Conservation (phyloP, 2,329 filamentous ascomycete genomes). For the Paracoccidioides lutzii region DNA sequence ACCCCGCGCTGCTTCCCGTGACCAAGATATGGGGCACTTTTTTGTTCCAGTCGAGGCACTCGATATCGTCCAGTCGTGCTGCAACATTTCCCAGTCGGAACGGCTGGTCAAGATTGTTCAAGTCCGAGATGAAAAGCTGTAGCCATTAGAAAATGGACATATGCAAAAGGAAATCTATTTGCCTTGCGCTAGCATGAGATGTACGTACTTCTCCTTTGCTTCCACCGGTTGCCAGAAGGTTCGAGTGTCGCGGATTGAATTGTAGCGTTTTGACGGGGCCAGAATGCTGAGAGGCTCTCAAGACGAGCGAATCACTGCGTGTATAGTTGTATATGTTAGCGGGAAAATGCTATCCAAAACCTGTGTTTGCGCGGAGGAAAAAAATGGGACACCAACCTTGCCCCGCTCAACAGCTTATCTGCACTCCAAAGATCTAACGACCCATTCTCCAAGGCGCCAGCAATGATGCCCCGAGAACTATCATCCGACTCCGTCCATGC, state of each 20-base stretch:
- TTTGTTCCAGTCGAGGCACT: slow-evolving; percentile 96
- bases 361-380: slow-evolving; percentile 2
- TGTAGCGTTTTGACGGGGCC: slow-evolving; percentile 89
- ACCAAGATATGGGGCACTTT: slow-evolving; percentile 94
- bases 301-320: slow-evolving; percentile 60
- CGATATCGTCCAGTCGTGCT: slow-evolving; percentile 85
- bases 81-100: slow-evolving; percentile 80
- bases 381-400: slow-evolving; percentile 30
- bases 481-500: slow-evolving; percentile 79
- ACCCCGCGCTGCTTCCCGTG: slow-evolving; percentile 82
- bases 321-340: slow-evolving; percentile 1
- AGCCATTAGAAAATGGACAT: background rate
- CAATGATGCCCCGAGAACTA: slow-evolving; percentile 76
- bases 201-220: slow-evolving; percentile 64
- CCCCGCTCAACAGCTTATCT: slow-evolving; percentile 46
- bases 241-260: slow-evolving; percentile 86
- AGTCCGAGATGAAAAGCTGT: slow-evolving; percentile 77
- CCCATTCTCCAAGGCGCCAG: slow-evolving; percentile 88
- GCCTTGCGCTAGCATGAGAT: background rate
- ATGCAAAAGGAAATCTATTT: slow-evolving; percentile 2
- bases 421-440: slow-evolving; percentile 91
- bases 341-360: background rate
- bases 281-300: slow-evolving; percentile 76
- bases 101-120: slow-evolving; percentile 77
- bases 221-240: slow-evolving; percentile 83